Evolutionary conservation across 2,329 filamentous ascomycete species (phyloP).

Genomic region (Acephala macrosclerotiorum): DNA sequence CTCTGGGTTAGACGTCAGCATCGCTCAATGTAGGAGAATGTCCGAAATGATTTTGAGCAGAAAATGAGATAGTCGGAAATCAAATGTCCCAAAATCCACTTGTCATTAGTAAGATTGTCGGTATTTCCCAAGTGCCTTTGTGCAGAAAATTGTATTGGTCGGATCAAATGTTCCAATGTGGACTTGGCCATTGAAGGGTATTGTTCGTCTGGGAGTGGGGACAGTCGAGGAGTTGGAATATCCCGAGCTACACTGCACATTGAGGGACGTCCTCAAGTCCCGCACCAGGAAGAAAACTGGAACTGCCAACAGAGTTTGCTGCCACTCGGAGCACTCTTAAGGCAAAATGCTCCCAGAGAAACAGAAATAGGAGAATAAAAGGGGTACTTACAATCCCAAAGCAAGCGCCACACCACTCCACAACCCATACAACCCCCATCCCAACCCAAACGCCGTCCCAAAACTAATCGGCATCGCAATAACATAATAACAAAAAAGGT

Average conservation of each 20-base stretch:
- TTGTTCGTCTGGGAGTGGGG: not conserved
- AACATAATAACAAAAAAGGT: constrained; percentile 84
- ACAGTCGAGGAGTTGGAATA: not conserved
- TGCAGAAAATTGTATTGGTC: not conserved
- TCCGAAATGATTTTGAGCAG: not conserved
- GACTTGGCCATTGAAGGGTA: not conserved
- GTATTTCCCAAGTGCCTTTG: not conserved
- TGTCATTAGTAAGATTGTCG: too few species aligned
- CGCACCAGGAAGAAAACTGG: not conserved
- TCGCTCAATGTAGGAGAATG: not conserved
- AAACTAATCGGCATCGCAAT: constrained; percentile 88
- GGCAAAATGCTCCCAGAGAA: not conserved
- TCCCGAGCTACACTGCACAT: not conserved
- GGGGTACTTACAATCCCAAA: constrained; percentile 45
- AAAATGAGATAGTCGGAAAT: not conserved
- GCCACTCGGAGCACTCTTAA: not conserved
- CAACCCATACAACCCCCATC: constrained; percentile 80
- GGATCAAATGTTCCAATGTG: not conserved
- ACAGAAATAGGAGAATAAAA: not conserved
- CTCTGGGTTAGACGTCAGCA: constrained; percentile 48
- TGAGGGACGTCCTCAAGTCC: not conserved
- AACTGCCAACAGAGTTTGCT: not conserved
- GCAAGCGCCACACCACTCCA: constrained; percentile 81
- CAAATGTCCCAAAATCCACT: not conserved
- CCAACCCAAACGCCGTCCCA: constrained; percentile 76